A percentile compares a stretch with the other conserved stretches of the same genome.
These are phyloP conservation scores for Jaminaea rosea DNA, from an alignment of 1,284 basidiomycete species.

Conservation along the genomic window DNA sequence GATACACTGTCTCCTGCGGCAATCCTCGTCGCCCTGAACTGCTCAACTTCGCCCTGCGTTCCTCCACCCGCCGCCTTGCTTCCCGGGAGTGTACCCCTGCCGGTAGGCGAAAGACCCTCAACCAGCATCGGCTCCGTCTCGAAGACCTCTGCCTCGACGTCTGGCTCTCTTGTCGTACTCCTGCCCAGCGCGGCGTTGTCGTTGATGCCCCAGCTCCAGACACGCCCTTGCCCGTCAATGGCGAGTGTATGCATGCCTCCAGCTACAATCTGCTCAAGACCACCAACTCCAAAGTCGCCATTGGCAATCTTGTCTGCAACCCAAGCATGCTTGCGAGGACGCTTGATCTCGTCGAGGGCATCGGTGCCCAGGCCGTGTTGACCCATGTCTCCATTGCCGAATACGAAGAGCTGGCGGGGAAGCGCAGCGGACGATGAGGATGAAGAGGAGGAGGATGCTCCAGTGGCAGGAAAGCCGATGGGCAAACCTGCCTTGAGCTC, in stretches of 20 bases:
- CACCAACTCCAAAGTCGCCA: conserved; percentile 30
- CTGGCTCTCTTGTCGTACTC: conserved; percentile 52
- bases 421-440: background rate
- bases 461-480: background rate
- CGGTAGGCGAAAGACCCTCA: conserved; percentile 53
- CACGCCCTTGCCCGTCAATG: conserved; percentile 33
- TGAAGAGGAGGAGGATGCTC: background rate
- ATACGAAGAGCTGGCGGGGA: conserved; percentile 35
- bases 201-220: conserved; percentile 71
- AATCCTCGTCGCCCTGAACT: conserved; percentile 70
- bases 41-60: conserved; percentile 60
- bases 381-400: conserved; percentile 44
- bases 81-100: conserved; percentile 50
- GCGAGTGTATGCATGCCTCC: conserved; percentile 45
- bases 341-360: conserved; percentile 40
- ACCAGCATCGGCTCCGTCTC: conserved; percentile 68
- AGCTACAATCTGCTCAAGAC: conserved; percentile 32
- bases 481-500: conserved; percentile 1
- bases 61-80: conserved; percentile 51
- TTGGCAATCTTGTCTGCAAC: conserved; percentile 35
- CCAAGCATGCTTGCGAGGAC: conserved; percentile 37
- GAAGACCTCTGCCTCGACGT: conserved; percentile 68
- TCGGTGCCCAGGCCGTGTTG: conserved; percentile 42
- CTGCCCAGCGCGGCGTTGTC: conserved; percentile 87
- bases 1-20: conserved; percentile 77